Percentiles rank a stretch among this genome's conserved stretches.
Conservation (phyloP, 345 rosid genomes). For the Citrus hindsii region DNA sequence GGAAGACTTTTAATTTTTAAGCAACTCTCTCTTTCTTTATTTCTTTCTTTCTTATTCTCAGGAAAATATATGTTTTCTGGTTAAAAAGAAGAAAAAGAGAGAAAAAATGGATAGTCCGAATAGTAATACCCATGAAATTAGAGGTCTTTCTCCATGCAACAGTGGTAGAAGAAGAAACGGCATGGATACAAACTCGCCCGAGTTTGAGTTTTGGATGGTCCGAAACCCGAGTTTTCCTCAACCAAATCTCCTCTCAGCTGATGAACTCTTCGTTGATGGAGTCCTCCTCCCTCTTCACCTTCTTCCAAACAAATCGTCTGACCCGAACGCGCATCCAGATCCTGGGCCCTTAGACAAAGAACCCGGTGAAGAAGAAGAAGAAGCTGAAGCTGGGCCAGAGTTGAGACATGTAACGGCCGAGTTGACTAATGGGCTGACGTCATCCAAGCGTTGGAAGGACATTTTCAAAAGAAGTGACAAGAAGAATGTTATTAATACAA, state of each 20-base stretch:
- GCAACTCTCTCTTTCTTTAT: not conserved
- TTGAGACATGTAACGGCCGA: conserved; percentile 11
- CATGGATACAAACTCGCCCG: conserved; percentile 44
- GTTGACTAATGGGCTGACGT: conserved; percentile 11
- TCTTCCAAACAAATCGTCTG: conserved; percentile 20
- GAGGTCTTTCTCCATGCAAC: conserved; percentile 20
- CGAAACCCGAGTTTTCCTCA: conserved; percentile 45
- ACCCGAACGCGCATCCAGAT: conserved; percentile 12
- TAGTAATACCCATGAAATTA: not conserved
- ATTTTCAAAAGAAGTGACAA: conserved; percentile 53
- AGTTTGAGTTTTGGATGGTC: conserved; percentile 74
- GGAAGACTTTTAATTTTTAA: not conserved
- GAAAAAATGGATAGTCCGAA: not conserved
- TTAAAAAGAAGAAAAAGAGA: not conserved
- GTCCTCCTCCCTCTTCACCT: conserved; percentile 60
- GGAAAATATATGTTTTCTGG: too few relatives aligned
- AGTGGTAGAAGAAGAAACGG: conserved; percentile 9
- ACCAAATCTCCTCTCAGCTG: conserved; percentile 61
- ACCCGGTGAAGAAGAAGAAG: not conserved
- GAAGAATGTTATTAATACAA: conserved; percentile 23
- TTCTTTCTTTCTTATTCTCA: not conserved
- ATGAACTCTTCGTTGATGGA: conserved; percentile 70
- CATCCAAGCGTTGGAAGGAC: conserved; percentile 71
- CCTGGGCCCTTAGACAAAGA: conserved; percentile 15
- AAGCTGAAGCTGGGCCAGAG: conserved; percentile 11